Base-by-base conservation (phyloP, 495 filamentous ascomycete genomes). In the Barbatosphaeria neglecta region DNA sequence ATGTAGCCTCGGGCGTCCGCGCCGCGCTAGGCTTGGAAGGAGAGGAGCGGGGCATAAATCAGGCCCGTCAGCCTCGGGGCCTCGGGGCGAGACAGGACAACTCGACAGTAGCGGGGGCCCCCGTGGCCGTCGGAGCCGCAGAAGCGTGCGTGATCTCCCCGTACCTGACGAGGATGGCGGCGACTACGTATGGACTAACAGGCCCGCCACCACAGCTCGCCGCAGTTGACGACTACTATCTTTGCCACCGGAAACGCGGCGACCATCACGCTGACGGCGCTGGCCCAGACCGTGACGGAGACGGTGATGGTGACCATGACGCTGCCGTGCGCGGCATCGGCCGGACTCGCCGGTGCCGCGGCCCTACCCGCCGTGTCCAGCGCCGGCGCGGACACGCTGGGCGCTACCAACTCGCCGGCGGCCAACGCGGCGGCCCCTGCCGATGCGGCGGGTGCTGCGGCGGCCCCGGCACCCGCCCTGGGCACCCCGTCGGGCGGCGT, bases 251-350 rank as follows among this genome's bases (percentile, higher is more conserved):
- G 64, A 41, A 16, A 44, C 18, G 51, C 54, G 22, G 54, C 58
- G 8, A 68, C 67, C 10, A 56, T 65, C 25, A 72, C 67, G 38
- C 56, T 67, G 48, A 70, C 67, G 3, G 65, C 63, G 1, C 51
- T 65, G 17, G 61, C 63, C 13, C 57, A 57, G 8, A 70, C 66
- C n/a, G 48, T 69, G 16, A 70, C 69, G 22, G 57, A 61, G 43
- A 58, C 53, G 0, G 47, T 59, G 16, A 58, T 23, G 55, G 49
- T 28, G 22, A 51, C 17, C 50, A 43, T 19, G 58, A 46, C 33
- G 50, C 44, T 44, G 17, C 23, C 25, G 43, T 35, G 31, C 31
- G 31, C 11, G 5, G 33, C 33, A 6, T 15, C 15, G 6, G 19
- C 17, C 5, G 27, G 8, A 2, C 31, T 25, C 19, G 33, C 43